These are phyloP conservation scores for Luffa acutangula DNA, from an alignment of 306 rosid genomes.

Conservation along the genomic window DNA sequence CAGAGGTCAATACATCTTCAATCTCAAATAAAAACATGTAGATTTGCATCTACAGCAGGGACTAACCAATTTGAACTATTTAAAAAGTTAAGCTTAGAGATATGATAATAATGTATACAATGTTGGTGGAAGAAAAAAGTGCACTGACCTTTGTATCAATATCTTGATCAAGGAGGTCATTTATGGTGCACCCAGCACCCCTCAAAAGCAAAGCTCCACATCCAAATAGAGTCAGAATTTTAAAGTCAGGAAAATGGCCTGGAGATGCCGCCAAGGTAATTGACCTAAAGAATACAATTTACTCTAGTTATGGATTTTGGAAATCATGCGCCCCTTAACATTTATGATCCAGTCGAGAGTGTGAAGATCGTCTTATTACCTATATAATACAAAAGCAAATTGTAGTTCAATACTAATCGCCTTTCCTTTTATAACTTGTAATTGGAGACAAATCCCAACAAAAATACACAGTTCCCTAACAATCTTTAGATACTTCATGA, in stretches of 20 bases:
- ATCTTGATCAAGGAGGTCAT: conserved; percentile 79
- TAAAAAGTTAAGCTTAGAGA: not conserved
- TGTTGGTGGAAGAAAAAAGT: not conserved
- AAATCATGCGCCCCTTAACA: not conserved
- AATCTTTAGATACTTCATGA: not conserved
- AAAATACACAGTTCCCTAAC: not conserved
- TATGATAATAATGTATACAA: not conserved
- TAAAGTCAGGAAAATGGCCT: conserved; percentile 70
- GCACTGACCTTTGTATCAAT: conserved; percentile 55
- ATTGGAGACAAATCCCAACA: not conserved
- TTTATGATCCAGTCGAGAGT: not conserved
- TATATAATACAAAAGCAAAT: not conserved
- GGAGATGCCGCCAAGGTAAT: conserved; percentile 71
- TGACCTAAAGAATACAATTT: conserved; percentile 44
- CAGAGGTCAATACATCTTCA: not conserved
- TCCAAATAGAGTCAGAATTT: conserved; percentile 64
- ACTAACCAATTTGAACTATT: not conserved
- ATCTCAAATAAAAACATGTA: not conserved
- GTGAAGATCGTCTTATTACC: conserved; percentile 2
- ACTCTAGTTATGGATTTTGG: not conserved
- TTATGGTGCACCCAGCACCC: conserved; percentile 83
- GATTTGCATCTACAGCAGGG: not conserved
- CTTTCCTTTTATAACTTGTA: too few relatives aligned
- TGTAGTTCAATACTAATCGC: not conserved
- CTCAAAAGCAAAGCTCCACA: conserved; percentile 78